These are phyloP conservation scores for Debaryomyces psychrophilus DNA, from an alignment of 1,139 yeast genomes.

Conservation along the genomic window DNA sequence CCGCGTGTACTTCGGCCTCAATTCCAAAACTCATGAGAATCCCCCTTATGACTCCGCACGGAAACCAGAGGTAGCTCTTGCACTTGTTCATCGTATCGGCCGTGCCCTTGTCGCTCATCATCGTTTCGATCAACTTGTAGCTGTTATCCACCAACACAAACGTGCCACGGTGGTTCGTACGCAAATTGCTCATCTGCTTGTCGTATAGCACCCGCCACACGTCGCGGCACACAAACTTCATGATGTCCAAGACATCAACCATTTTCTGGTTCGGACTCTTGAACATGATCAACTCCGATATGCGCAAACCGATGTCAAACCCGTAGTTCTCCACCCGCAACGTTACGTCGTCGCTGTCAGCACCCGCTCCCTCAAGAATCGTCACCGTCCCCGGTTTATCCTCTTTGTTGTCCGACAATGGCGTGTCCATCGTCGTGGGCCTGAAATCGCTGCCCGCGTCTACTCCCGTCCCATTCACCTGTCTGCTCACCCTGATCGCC, in stretches of 20 bases:
- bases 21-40: slow-evolving; percentile 73
- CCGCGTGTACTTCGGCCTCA: slow-evolving; percentile 68
- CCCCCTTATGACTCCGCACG: slow-evolving; percentile 85
- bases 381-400: slow-evolving; percentile 49
- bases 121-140: slow-evolving; percentile 57
- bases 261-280: slow-evolving; percentile 48
- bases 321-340: slow-evolving; percentile 72
- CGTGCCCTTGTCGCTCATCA: slow-evolving; percentile 55
- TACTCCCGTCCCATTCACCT: slow-evolving; percentile 23
- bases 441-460: slow-evolving; percentile 4
- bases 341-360: slow-evolving; percentile 55
- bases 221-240: slow-evolving; percentile 91
- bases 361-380: slow-evolving; percentile 36
- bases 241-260: slow-evolving; percentile 71
- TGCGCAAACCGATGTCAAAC: slow-evolving; percentile 69
- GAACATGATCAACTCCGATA: slow-evolving; percentile 73
- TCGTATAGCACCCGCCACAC: slow-evolving; percentile 81
- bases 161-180: slow-evolving; percentile 90
- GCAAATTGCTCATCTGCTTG: slow-evolving; percentile 87
- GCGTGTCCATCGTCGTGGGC: slow-evolving; percentile 25
- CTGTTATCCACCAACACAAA: slow-evolving; percentile 74
- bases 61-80: slow-evolving; percentile 69
- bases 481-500: slow-evolving; percentile 55
- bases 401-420: slow-evolving; percentile 25
- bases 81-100: slow-evolving; percentile 53